Conservation (phyloP, 805 yeast species). For the Zygosaccharomyces gambellarensis region DNA sequence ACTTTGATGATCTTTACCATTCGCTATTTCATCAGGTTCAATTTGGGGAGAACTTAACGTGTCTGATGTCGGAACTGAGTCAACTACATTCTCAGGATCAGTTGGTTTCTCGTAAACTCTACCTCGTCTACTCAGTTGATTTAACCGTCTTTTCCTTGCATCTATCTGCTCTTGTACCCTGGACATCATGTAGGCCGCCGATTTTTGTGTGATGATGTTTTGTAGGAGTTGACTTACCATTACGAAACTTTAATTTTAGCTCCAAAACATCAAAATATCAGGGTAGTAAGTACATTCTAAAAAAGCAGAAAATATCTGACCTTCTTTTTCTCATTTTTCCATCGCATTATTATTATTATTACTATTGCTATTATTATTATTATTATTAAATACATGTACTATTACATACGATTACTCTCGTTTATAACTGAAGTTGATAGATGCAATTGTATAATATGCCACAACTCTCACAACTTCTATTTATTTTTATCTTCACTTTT, state of each 20-base stretch:
- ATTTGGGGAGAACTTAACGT: neutral
- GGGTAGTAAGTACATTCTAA: neutral
- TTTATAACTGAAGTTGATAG: neutral
- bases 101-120: neutral
- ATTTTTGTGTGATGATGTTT: neutral
- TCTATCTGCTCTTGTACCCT: constrained; percentile 6
- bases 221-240: too few relatives aligned
- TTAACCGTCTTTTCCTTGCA: constrained; percentile 10
- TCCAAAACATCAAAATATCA: neutral
- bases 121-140: neutral
- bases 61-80: neutral
- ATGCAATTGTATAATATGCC: neutral
- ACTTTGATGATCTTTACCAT: neutral
- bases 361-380: too few relatives aligned
- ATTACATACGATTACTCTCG: neutral
- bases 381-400: neutral
- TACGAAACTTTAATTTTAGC: neutral
- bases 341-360: too few relatives aligned
- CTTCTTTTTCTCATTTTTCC: neutral
- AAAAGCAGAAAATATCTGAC: neutral
- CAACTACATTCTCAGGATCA: neutral
- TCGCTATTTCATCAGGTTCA: neutral
- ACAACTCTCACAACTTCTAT: neutral
- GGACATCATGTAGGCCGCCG: constrained; percentile 1
- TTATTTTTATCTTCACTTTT: neutral